Conservation (phyloP, 345 rosid species). For the Lagerstroemia speciosa region DNA sequence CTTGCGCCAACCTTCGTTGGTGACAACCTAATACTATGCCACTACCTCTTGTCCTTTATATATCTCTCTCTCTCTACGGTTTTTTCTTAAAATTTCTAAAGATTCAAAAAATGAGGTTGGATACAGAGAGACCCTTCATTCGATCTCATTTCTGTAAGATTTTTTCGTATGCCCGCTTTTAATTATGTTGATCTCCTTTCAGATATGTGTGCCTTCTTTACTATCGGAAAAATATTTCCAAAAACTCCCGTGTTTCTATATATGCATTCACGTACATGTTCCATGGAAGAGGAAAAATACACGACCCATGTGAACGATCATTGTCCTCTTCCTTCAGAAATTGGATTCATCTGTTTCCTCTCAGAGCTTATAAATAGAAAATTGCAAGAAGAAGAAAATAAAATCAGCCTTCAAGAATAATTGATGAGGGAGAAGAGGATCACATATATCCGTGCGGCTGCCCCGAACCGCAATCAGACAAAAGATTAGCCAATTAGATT, state of each 20-base stretch:
- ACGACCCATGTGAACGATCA: conserved; percentile 39
- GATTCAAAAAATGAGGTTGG: too few species aligned
- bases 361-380: background rate
- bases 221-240: background rate
- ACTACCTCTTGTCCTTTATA: background rate
- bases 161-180: too few species aligned
- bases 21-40: conserved; percentile 6
- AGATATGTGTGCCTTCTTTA: too few species aligned
- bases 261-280: background rate
- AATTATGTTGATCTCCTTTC: too few species aligned
- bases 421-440: conserved; percentile 3
- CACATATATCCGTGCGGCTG: conserved; percentile 1
- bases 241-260: background rate
- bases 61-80: too few species aligned
- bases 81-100: too few species aligned
- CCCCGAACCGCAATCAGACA: background rate
- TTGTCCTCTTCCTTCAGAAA: conserved; percentile 11
- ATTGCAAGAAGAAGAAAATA: background rate
- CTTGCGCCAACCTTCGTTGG: too few species aligned
- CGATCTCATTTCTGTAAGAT: too few species aligned
- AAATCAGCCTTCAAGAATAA: background rate
- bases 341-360: background rate
- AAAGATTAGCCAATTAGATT: background rate
- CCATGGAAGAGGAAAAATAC: background rate
- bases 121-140: too few species aligned